Evolutionary conservation across 1,139 yeast species (phyloP).

Genomic region (Candida glucosophila): DNA sequence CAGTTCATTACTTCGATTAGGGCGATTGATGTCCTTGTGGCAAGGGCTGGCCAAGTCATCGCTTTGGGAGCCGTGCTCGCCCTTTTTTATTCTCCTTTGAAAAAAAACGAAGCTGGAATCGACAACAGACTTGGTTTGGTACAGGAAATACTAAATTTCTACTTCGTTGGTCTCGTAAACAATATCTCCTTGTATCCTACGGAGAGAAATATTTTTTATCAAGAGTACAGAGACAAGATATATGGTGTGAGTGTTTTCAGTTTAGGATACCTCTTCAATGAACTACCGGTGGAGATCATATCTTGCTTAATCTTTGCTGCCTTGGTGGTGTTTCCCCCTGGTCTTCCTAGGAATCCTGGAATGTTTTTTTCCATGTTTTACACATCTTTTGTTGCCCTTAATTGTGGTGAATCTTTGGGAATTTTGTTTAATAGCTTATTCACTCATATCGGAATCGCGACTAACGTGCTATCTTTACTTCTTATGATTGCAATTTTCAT

Average conservation of each 20-base stretch:
- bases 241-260: constrained; percentile 65
- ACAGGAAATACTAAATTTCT: constrained; percentile 66
- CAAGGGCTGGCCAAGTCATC: constrained; percentile 59
- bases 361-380: constrained; percentile 63
- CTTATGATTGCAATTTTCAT: constrained; percentile 65
- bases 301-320: constrained; percentile 52
- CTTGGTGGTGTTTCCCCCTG: constrained; percentile 60
- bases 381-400: constrained; percentile 45
- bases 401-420: constrained; percentile 80
- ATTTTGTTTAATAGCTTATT: constrained; percentile 69
- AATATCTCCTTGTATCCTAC: constrained; percentile 68
- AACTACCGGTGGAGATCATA: constrained; percentile 63
- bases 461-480: constrained; percentile 57
- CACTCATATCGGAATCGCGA: constrained; percentile 71
- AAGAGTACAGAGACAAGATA: constrained; percentile 68
- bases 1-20: constrained; percentile 44
- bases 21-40: constrained; percentile 52
- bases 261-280: constrained; percentile 54
- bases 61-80: constrained; percentile 62
- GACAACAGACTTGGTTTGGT: constrained; percentile 62
- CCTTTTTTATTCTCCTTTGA: constrained; percentile 64
- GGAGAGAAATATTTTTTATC: constrained; percentile 69
- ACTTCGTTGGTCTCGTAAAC: constrained; percentile 73
- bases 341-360: constrained; percentile 59
- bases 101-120: constrained; percentile 49